Evolutionary conservation across 305 asterid species (phyloP).

Genomic region (Fraxinus ornus): DNA sequence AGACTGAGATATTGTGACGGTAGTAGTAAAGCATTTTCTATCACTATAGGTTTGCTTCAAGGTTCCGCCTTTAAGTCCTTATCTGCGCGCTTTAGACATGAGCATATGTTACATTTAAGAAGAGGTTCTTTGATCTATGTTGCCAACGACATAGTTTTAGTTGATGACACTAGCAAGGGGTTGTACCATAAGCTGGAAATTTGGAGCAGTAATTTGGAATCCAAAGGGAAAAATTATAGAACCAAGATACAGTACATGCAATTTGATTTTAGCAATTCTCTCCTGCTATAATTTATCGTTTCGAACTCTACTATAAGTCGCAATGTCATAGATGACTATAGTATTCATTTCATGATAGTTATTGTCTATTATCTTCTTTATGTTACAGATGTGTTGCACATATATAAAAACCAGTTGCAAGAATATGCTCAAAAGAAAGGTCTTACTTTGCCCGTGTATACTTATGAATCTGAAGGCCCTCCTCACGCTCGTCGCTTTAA

Average conservation of each 20-base stretch:
- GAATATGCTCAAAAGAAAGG: conserved; percentile 61
- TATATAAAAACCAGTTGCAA: conserved; percentile 71
- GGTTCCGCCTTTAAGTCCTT: not conserved
- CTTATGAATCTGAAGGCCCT: conserved; percentile 66
- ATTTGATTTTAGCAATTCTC: not conserved
- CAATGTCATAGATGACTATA: not conserved
- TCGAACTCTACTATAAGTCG: not conserved
- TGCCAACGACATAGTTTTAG: not conserved
- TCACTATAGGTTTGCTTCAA: not conserved
- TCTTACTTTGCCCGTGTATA: conserved; percentile 56
- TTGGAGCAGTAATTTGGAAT: not conserved
- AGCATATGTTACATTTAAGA: not conserved
- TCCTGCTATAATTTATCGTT: not conserved
- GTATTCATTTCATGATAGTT: not conserved
- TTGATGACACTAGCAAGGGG: not conserved
- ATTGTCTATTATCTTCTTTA: not conserved
- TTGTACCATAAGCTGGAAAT: not conserved
- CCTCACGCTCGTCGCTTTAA: conserved; percentile 68
- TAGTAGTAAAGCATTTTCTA: not conserved
- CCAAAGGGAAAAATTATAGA: not conserved
- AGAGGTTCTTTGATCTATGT: not conserved
- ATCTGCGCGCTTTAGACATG: not conserved
- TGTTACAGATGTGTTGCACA: conserved; percentile 41
- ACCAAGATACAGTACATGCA: not conserved
- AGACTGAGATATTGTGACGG: not conserved